Evolutionary conservation across 108 stramenopile species (phyloP).

Genomic region (Skeletonema menzelii): DNA sequence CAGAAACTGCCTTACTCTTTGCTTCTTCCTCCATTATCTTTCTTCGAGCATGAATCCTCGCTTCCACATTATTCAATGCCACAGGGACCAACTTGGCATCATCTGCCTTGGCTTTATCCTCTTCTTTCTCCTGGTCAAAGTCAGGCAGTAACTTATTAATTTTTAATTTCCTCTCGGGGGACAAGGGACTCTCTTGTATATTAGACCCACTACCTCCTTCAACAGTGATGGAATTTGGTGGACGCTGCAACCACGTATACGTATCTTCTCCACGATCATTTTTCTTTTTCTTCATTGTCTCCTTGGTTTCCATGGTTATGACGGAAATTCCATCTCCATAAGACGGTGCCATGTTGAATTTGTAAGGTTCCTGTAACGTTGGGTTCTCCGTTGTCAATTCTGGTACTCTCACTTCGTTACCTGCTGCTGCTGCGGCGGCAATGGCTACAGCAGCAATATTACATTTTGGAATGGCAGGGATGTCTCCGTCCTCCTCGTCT

Average conservation of each 20-base stretch:
- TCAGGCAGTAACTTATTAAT: conserved; percentile 31
- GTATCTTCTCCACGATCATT: conserved; percentile 4
- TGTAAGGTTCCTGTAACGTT: not conserved
- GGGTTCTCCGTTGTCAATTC: not conserved
- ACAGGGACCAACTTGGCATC: conserved; percentile 14
- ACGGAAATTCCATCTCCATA: conserved; percentile 44
- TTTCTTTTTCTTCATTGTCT: conserved; percentile 11
- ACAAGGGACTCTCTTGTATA: not conserved
- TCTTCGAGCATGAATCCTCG: conserved; percentile 34
- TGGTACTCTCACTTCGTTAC: not conserved
- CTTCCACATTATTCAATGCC: conserved; percentile 41
- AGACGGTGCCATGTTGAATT: conserved; percentile 6
- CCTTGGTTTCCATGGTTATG: conserved; percentile 51
- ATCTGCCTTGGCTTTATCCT: conserved; percentile 25
- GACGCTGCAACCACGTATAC: conserved; percentile 33
- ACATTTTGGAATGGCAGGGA: not conserved
- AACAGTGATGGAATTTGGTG: conserved; percentile 45
- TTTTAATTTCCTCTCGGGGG: conserved; percentile 10
- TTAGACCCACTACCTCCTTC: conserved; percentile 17
- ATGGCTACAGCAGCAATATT: not conserved
- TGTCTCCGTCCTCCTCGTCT: not conserved
- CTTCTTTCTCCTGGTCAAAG: conserved; percentile 11
- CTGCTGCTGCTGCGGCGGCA: not conserved
- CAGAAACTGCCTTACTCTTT: not conserved
- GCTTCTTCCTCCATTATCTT: conserved; percentile 18